phyloP scores from a whole-genome alignment of 805 yeast genomes.

The Henningerozyma blattae region DNA sequence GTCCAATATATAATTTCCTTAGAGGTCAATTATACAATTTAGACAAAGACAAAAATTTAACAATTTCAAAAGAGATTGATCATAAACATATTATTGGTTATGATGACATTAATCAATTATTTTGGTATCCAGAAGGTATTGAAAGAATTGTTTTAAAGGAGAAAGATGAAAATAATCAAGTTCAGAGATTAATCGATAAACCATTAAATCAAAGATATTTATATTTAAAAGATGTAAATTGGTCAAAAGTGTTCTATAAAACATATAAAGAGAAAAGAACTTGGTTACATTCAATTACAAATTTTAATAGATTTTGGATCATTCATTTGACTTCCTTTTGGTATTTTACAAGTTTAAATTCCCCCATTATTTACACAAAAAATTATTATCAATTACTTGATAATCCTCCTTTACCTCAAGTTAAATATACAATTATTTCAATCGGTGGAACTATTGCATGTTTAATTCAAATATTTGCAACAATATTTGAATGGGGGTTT shows the following conservation, averaged over 20 bases:
- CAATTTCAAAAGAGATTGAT: conserved; percentile 55
- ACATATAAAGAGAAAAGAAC: conserved; percentile 65
- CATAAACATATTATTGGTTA: conserved; percentile 68
- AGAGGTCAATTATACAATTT: conserved; percentile 51
- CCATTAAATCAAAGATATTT: conserved; percentile 45
- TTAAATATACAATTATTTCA: conserved; percentile 46
- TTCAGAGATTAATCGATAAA: conserved; percentile 39
- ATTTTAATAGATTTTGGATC: conserved; percentile 72
- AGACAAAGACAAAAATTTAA: conserved; percentile 34
- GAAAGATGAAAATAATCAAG: no score
- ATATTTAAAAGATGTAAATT: conserved; percentile 40
- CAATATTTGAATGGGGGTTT: conserved; percentile 44
- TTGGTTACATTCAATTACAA: conserved; percentile 63
- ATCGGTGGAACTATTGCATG: conserved; percentile 57
- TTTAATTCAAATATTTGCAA: conserved; percentile 42
- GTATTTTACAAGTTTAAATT: conserved; percentile 60
- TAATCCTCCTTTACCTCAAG: conserved; percentile 49
- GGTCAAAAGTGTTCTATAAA: conserved; percentile 61
- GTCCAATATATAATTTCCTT: conserved; percentile 60
- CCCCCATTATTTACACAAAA: conserved; percentile 54
- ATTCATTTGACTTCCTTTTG: conserved; percentile 65
- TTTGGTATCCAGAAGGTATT: conserved; percentile 71
- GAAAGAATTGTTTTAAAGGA: conserved; percentile 37
- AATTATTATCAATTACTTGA: conserved; percentile 41
- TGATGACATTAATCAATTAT: conserved; percentile 81